These are phyloP conservation scores for Trypethelium eluteriae DNA, from an alignment of 495 filamentous ascomycete species.

Conservation along the genomic window DNA sequence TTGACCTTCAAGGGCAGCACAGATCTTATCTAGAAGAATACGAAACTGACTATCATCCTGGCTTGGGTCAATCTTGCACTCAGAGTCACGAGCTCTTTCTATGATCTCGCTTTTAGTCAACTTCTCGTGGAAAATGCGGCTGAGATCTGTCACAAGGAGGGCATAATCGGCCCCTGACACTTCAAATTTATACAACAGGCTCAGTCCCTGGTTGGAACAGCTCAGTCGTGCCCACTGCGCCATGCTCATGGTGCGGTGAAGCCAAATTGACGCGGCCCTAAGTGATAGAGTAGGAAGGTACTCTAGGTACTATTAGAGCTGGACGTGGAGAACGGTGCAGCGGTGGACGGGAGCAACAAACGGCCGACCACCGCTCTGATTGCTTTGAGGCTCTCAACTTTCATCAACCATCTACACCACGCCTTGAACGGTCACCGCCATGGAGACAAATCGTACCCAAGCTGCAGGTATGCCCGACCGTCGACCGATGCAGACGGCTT, in stretches of 20 bases:
- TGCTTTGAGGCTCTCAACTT: conserved; percentile 4
- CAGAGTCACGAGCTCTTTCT: conserved; percentile 53
- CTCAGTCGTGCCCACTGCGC: neutral
- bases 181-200: neutral
- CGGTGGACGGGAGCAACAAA: neutral
- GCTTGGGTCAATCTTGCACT: conserved; percentile 77
- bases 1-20: conserved; percentile 16
- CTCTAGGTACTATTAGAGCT: neutral
- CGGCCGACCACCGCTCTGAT: conserved; percentile 4
- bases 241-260: neutral
- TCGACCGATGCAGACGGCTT: conserved; percentile 11
- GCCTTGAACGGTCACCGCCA: neutral
- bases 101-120: conserved; percentile 58
- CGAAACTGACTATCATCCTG: conserved; percentile 64
- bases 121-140: conserved; percentile 72
- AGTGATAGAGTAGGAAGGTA: neutral
- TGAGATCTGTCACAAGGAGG: conserved; percentile 74
- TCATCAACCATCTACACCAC: neutral
- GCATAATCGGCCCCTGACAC: conserved; percentile 49
- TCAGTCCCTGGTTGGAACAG: neutral
- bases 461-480: neutral
- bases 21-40: conserved; percentile 64
- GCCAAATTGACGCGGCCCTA: neutral
- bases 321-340: neutral
- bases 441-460: neutral